phyloP scores from a whole-genome alignment of 2,329 filamentous ascomycete species.

The Aspergillus sp. region DNA sequence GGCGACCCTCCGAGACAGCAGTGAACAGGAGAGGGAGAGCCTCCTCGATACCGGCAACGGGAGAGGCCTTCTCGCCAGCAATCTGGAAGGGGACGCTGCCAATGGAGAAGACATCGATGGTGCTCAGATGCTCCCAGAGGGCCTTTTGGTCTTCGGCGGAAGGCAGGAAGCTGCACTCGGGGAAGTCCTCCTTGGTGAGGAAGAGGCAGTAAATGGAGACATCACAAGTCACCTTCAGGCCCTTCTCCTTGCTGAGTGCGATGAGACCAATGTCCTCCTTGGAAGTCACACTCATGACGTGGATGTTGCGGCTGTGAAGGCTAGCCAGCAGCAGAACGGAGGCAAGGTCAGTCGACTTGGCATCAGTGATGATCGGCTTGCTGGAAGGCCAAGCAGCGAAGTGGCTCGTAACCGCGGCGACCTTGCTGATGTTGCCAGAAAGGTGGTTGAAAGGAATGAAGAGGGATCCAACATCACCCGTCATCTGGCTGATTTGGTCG shows the following conservation, averaged over 20 bases:
- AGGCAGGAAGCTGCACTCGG: slow-evolving; percentile 61
- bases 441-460: slow-evolving; percentile 82
- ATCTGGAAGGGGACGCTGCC: slow-evolving; percentile 77
- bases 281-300: slow-evolving; percentile 77
- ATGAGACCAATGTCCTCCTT: slow-evolving; percentile 78
- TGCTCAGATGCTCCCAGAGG: slow-evolving; percentile 70
- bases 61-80: slow-evolving; percentile 58
- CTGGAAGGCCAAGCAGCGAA: slow-evolving; percentile 74
- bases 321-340: slow-evolving; percentile 76
- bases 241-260: slow-evolving; percentile 75
- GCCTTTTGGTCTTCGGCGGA: slow-evolving; percentile 70
- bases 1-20: slow-evolving; percentile 69
- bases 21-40: slow-evolving; percentile 72
- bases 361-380: slow-evolving; percentile 80
- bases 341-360: slow-evolving; percentile 76
- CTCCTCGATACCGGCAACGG: slow-evolving; percentile 68
- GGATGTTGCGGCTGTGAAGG: slow-evolving; percentile 73
- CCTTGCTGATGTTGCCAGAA: slow-evolving; percentile 80
- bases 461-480: slow-evolving; percentile 72
- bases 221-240: slow-evolving; percentile 78
- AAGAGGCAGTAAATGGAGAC: slow-evolving; percentile 79
- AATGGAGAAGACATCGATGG: slow-evolving; percentile 76
- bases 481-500: slow-evolving; percentile 70
- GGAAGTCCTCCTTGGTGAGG: slow-evolving; percentile 69
- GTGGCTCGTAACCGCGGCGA: slow-evolving; percentile 74